Evolutionary conservation across 805 yeast genomes (phyloP).

Genomic region (Diddensiella transvaalensis): DNA sequence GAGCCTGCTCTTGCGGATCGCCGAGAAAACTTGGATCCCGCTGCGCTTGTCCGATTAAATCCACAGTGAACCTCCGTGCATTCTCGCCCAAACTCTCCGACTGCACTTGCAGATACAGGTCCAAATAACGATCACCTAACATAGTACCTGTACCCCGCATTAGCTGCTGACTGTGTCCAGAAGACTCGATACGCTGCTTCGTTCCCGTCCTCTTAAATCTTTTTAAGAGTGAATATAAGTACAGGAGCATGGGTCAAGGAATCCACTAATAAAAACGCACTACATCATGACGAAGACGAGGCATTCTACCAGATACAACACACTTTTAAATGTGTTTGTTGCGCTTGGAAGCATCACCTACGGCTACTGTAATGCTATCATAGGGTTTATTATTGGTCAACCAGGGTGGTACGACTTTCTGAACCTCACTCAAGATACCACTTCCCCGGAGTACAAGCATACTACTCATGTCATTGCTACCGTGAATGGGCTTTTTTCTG

Average conservation of each 20-base stretch:
- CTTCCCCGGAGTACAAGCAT: not conserved
- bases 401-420: not conserved
- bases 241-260: not conserved
- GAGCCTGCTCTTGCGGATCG: not conserved
- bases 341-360: conserved; percentile 35
- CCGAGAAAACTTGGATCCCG: not conserved
- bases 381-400: conserved; percentile 22
- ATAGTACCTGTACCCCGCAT: conserved; percentile 1
- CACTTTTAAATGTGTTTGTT: conserved; percentile 23
- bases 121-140: too few relatives aligned
- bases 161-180: not conserved
- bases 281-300: not conserved
- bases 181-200: not conserved
- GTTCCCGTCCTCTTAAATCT: not conserved
- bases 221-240: too few relatives aligned
- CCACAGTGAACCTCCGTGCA: not conserved
- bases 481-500: conserved; percentile 15
- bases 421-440: not conserved
- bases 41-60: not conserved
- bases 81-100: not conserved
- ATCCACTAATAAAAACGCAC: not conserved
- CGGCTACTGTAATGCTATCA: conserved; percentile 34
- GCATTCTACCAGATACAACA: not conserved
- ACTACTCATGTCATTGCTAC: conserved; percentile 15
- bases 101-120: not conserved